Base-by-base conservation (phyloP, 805 yeast species). In the Metschnikowia peoriensis region DNA sequence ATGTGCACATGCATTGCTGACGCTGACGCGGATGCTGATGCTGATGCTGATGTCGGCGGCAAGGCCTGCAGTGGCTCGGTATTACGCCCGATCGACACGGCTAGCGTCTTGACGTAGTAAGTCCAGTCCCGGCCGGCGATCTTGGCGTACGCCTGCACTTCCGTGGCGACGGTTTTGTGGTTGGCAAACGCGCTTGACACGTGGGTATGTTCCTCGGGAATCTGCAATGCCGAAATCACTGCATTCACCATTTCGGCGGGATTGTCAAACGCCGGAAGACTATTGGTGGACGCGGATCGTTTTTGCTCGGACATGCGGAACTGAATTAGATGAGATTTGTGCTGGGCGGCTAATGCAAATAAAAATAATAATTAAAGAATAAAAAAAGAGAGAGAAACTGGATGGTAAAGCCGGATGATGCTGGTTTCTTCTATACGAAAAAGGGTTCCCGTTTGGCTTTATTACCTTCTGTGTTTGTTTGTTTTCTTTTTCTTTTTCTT, bases 121-220 rank as follows among this genome's bases (percentile, higher is more conserved):
- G 99, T 93, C 99, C 99, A 94, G 63, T 83, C 84, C 37, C 79
- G 73, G 42, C 99, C 99, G 0, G 97, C 92, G 45, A 94, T 86
- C 68, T 94, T 94, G 37, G 97, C 99, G 68, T 93, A 94, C 0
- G 99, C 99, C 71, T 92, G 96, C n/a, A 94, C 92, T 66, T 92
- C 97, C 47, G 82, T 78, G 56, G 82, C 83, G 53, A 71, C 63
- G 58, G 82, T 87, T 55, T 83, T 82, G 47, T 85, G 89, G 68
- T 94, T 94, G 51, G 93, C 83, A 66, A 81, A 89, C 28, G 73
- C 79, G 44, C 72, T 73, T 11, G 96, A 82, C 6, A 92, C 98
- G 56, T 82, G 81, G 1, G 97, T 90, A 47, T 65, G 69, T 41
- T 88, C 88, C 28, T 84, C 84, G 0, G 98, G 97, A 11, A 78